Conservation (phyloP, 2,329 filamentous ascomycete genomes). For the Colletotrichum karsti region DNA sequence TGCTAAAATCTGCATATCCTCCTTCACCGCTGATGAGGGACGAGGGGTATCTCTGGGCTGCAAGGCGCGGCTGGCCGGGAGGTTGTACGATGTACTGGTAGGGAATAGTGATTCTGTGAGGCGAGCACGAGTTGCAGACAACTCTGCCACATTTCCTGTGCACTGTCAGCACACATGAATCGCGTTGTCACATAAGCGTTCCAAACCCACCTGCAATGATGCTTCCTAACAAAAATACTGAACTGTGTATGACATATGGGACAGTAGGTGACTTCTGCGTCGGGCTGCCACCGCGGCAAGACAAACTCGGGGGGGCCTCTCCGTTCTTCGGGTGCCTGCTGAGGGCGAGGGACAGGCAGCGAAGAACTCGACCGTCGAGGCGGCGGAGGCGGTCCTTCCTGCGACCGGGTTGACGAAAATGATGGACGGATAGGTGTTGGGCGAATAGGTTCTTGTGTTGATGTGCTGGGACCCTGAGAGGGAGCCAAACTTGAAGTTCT, state of each 20-base stretch:
- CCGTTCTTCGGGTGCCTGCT: slow-evolving; percentile 7
- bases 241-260: slow-evolving; percentile 86
- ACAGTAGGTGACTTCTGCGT: slow-evolving; percentile 82
- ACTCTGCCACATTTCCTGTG: slow-evolving; percentile 88
- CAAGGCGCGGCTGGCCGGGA: slow-evolving; percentile 52
- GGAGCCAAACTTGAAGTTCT: slow-evolving; percentile 18
- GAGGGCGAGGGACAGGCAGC: neutral
- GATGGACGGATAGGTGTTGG: neutral
- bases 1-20: slow-evolving; percentile 52
- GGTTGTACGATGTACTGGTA: slow-evolving; percentile 91
- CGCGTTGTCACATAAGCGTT: neutral
- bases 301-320: slow-evolving; percentile 51
- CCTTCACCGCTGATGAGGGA: slow-evolving; percentile 50
- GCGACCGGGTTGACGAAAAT: neutral
- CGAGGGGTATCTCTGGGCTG: slow-evolving; percentile 46
- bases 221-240: slow-evolving; percentile 86
- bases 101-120: slow-evolving; percentile 93
- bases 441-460: slow-evolving; percentile 2
- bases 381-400: slow-evolving; percentile 21
- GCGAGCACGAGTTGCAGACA: slow-evolving; percentile 89
- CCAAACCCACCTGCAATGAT: slow-evolving; percentile 82
- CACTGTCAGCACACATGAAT: neutral
- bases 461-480: neutral
- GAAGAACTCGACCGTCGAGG: slow-evolving; percentile 14
- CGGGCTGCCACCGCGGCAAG: slow-evolving; percentile 87